A percentile compares a stretch with the other conserved stretches of the same genome.
Evolutionary conservation across 495 filamentous ascomycete species (phyloP).

Genomic region (Endocarpon pusillum): DNA sequence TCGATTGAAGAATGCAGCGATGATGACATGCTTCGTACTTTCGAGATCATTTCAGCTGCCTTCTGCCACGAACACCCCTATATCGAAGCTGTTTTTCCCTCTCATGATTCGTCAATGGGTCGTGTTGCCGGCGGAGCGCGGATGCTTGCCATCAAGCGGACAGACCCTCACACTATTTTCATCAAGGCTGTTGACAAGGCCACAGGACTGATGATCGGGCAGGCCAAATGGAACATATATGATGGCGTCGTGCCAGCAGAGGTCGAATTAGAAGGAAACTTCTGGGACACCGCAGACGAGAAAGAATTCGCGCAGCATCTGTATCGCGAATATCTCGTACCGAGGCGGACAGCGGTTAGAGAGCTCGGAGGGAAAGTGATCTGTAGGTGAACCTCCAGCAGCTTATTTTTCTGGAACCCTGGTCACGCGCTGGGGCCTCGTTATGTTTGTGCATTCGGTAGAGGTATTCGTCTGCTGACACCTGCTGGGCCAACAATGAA

Average conservation of each 20-base stretch:
- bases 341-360: constrained; percentile 5
- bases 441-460: too few relatives aligned
- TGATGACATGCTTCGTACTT: constrained; percentile 10
- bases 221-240: constrained; percentile 13
- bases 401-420: too few relatives aligned
- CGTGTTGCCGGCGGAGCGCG: constrained; percentile 9
- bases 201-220: constrained; percentile 7
- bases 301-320: constrained; percentile 11
- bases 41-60: constrained; percentile 10
- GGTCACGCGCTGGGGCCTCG: too few relatives aligned
- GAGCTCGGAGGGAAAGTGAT: constrained; percentile 5
- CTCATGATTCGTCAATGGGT: constrained; percentile 8
- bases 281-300: constrained; percentile 11
- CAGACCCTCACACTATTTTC: not conserved
- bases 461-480: too few relatives aligned
- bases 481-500: too few relatives aligned
- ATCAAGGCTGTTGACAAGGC: not conserved
- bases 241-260: constrained; percentile 5
- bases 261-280: constrained; percentile 8
- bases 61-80: constrained; percentile 13
- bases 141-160: constrained; percentile 7
- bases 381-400: too few relatives aligned
- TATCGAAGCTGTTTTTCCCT: constrained; percentile 11
- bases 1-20: constrained; percentile 4
- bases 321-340: constrained; percentile 11